Conservation (phyloP, 148 eudicot species). For the Nyssa sinensis region DNA sequence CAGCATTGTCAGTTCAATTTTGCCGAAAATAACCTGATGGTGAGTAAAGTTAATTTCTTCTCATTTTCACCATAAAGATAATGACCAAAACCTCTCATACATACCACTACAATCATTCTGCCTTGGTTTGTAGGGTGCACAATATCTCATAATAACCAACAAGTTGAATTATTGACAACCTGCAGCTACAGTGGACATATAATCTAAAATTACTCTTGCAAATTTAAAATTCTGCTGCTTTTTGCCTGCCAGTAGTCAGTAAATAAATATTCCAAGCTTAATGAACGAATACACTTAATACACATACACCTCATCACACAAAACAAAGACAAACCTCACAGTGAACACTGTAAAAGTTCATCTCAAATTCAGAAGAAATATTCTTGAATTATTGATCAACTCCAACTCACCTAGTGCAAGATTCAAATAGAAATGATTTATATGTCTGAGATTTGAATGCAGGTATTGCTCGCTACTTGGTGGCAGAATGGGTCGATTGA, state of each 20-base stretch:
- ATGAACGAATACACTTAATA: background rate
- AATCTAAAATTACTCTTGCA: background rate
- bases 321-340: background rate
- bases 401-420: background rate
- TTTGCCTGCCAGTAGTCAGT: background rate
- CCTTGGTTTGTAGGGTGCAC: background rate
- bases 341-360: background rate
- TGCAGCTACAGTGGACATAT: background rate
- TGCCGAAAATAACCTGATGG: constrained; percentile 50
- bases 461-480: constrained; percentile 86
- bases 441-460: constrained; percentile 14
- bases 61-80: background rate
- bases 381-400: background rate
- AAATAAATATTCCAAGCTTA: background rate
- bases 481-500: constrained; percentile 62
- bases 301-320: background rate
- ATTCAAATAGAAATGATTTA: background rate
- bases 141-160: too few species aligned
- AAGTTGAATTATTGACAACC: background rate
- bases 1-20: constrained; percentile 47
- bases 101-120: background rate
- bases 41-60: constrained; percentile 27
- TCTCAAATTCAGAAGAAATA: background rate
- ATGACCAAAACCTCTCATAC: background rate
- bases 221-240: background rate